Base-by-base conservation (phyloP, 176 grass and related monocot genomes). In the Cenchrus americanus region DNA sequence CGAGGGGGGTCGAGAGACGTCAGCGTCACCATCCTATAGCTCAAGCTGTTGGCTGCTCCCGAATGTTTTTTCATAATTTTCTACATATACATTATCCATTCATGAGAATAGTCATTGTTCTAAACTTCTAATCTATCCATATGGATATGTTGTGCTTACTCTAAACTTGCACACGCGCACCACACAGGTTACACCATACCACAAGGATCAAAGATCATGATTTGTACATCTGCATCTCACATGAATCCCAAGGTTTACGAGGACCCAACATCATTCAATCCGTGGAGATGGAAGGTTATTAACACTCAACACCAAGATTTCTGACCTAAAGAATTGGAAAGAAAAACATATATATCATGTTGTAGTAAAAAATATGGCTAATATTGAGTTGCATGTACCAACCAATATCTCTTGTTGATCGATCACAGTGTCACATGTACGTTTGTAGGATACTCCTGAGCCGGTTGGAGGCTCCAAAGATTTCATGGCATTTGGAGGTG, bases 401-500 rank as follows among this genome's bases (percentile, higher is more conserved):
- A 30, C 27, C 27, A 30, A 22, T 37, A 8, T 53, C 1, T 53
- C 13, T 0, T 73, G 2, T 55, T 75, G 14, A 48, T 63, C 0
- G n/a, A 78, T 7, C 18, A 9, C 27, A 48, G 15, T 68, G 8
- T 72, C 46, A 10, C 18, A 17, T 79, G 14, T 9, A 10, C 12
- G 7, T 15, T 0, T 5, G 9, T 44, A 91, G 88, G 89, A 41
- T 70, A 82, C 14, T 47, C 8, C 30, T 10, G 84, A 92, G 79
- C 67, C 91, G n/a, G n/a, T 32, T 1, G 85, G 87, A 1, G 93
- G 90, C 34, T 83, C 93, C 2, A 95, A 92, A 58, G 55, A 92
- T 40, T 95, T 90, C n/a, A 84, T 90, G 79, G 93, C 80, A 2
- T 92, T 95, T 62, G 93, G 93, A 66, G 85, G 71, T 1, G 93